phyloP scores from a whole-genome alignment of 805 yeast species.

The Candida vaughaniae region DNA sequence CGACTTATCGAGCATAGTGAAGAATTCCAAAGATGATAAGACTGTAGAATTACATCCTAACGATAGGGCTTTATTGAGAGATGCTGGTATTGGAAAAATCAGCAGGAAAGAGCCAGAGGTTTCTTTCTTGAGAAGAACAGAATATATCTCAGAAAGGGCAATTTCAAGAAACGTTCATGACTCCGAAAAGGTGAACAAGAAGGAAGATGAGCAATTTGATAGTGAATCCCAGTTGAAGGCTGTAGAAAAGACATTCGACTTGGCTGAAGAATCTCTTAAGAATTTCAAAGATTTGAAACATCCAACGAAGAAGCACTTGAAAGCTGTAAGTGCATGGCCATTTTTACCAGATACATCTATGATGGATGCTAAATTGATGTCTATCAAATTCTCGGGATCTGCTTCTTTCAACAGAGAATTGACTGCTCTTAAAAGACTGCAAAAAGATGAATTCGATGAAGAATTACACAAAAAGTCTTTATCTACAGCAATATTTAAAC shows the following conservation, averaged over 20 bases:
- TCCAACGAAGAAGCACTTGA: slow-evolving; percentile 72
- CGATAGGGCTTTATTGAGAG: slow-evolving; percentile 74
- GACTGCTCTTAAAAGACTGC: slow-evolving; percentile 25
- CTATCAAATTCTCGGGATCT: slow-evolving; percentile 61
- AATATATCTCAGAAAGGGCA: slow-evolving; percentile 74
- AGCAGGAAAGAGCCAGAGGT: slow-evolving; percentile 52
- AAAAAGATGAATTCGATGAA: slow-evolving; percentile 27
- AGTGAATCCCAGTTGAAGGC: slow-evolving; percentile 63
- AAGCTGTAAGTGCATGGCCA: slow-evolving; percentile 76
- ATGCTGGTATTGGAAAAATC: slow-evolving; percentile 59
- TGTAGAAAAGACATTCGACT: slow-evolving; percentile 78
- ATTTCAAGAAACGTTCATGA: slow-evolving; percentile 10
- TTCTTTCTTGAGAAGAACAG: slow-evolving; percentile 91
- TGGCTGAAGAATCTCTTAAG: slow-evolving; percentile 47
- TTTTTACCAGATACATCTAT: slow-evolving; percentile 88
- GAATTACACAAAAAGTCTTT: slow-evolving; percentile 37
- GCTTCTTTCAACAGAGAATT: slow-evolving; percentile 48
- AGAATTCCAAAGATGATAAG: slow-evolving; percentile 18
- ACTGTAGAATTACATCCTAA: slow-evolving; percentile 62
- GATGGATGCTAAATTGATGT: slow-evolving; percentile 73
- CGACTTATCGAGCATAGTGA: slow-evolving; percentile 39
- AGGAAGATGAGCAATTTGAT: slow-evolving; percentile 39
- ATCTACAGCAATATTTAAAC: slow-evolving; percentile 67
- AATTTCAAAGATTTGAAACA: slow-evolving; percentile 56
- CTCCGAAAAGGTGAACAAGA: slow-evolving; percentile 15